A percentile compares a stretch with the other conserved stretches of the same genome.
phyloP scores from a whole-genome alignment of 495 filamentous ascomycete genomes.

The Xylaria venustula region DNA sequence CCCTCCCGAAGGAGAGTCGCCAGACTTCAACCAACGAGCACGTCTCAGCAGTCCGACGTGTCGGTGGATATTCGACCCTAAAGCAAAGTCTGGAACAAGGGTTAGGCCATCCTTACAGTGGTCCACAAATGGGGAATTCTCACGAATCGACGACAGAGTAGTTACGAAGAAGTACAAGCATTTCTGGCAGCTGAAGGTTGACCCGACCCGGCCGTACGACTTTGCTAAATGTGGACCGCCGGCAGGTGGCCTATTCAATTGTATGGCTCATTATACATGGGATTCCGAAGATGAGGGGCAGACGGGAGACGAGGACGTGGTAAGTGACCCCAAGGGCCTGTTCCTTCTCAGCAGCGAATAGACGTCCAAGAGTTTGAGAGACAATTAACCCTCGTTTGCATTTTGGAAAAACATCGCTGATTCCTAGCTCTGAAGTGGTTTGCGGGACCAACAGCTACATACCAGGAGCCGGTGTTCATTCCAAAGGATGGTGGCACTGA shows the following conservation, averaged over 20 bases:
- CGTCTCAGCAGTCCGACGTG: slow-evolving; percentile 48
- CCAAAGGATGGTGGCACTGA: slow-evolving; percentile 44
- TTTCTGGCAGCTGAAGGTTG: slow-evolving; percentile 53
- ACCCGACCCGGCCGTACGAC: slow-evolving; percentile 45
- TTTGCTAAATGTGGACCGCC: slow-evolving; percentile 49
- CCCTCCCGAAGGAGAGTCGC: slow-evolving; percentile 39
- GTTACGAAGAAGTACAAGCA: slow-evolving; percentile 51
- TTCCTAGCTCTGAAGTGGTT: slow-evolving; percentile 38
- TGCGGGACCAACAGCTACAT: slow-evolving; percentile 48
- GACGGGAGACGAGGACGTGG: slow-evolving; percentile 7
- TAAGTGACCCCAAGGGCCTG: background rate
- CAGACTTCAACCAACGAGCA: slow-evolving; percentile 27
- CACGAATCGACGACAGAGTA: slow-evolving; percentile 58
- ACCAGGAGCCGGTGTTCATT: slow-evolving; percentile 60
- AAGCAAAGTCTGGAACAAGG: slow-evolving; percentile 35
- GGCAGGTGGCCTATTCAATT: slow-evolving; percentile 49
- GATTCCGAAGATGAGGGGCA: slow-evolving; percentile 24
- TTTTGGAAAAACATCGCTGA: background rate
- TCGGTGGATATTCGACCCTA: slow-evolving; percentile 55
- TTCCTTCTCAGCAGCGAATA: background rate
- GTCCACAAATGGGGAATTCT: slow-evolving; percentile 55
- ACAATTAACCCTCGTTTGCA: background rate
- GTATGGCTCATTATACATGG: slow-evolving; percentile 45
- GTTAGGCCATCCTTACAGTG: slow-evolving; percentile 36
- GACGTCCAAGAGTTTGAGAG: background rate